Evolutionary conservation across 805 yeast species (phyloP).

Genomic region (Brettanomyces naardenensis): DNA sequence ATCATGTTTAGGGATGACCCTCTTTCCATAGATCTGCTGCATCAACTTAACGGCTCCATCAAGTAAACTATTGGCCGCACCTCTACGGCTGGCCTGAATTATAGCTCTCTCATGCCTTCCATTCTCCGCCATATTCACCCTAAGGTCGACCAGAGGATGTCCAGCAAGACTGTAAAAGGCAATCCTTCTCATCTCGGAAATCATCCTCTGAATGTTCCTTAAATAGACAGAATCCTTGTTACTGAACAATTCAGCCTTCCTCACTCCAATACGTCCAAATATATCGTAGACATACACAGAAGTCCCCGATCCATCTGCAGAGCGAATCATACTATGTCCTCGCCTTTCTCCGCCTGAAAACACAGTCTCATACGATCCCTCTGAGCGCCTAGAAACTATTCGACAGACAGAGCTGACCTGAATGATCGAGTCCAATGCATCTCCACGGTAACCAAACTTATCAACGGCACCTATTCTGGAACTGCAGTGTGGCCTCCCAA

Average conservation of each 20-base stretch:
- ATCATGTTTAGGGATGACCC: too few relatives aligned
- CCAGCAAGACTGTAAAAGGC: neutral
- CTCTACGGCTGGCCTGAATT: too few relatives aligned
- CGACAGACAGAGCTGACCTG: constrained; percentile 36
- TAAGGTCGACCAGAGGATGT: neutral
- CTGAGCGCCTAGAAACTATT: constrained; percentile 1
- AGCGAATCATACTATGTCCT: too few relatives aligned
- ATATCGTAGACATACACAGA: constrained; percentile 1
- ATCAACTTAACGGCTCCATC: too few relatives aligned
- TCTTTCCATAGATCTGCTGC: neutral
- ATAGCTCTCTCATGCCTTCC: too few relatives aligned
- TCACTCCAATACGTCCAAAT: neutral
- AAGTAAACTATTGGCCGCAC: too few relatives aligned
- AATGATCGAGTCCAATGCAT: constrained; percentile 53
- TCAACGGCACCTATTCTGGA: constrained; percentile 38
- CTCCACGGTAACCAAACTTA: constrained; percentile 69
- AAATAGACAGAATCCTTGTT: neutral
- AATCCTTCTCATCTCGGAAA: neutral
- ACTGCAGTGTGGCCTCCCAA: constrained; percentile 46
- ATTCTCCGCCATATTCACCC: too few relatives aligned
- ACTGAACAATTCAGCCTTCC: neutral
- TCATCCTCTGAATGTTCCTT: neutral
- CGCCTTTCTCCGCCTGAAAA: too few relatives aligned
- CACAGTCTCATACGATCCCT: too few relatives aligned
- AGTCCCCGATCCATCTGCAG: neutral